Percentiles rank a stretch among this genome's conserved stretches.
These are phyloP conservation scores for Amniculicola lignicola DNA, from an alignment of 495 filamentous ascomycete species.

Conservation along the genomic window DNA sequence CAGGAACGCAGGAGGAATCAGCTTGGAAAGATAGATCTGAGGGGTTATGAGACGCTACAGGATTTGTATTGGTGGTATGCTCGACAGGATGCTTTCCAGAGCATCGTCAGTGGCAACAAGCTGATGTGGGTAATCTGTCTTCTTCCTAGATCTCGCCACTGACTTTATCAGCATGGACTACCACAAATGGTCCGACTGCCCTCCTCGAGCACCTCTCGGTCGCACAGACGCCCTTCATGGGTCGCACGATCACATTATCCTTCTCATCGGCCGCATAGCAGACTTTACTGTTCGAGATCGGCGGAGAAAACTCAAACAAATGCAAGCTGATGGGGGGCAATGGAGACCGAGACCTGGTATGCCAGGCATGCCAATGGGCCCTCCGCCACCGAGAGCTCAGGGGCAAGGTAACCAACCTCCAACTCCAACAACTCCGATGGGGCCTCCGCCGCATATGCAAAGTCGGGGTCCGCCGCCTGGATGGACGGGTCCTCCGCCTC, in stretches of 20 bases:
- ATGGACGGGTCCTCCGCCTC: neutral
- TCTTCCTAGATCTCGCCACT: neutral
- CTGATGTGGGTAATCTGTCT: conserved; percentile 64
- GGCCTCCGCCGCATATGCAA: conserved; percentile 23
- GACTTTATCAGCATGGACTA: conserved; percentile 64
- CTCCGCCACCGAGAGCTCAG: conserved; percentile 26
- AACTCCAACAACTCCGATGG: conserved; percentile 30
- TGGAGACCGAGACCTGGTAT: conserved; percentile 59
- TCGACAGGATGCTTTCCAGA: conserved; percentile 90
- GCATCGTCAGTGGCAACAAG: conserved; percentile 78
- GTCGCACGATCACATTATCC: conserved; percentile 77
- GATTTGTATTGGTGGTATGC: conserved; percentile 97
- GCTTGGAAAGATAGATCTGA: conserved; percentile 34
- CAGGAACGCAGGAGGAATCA: conserved; percentile 5
- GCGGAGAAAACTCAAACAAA: conserved; percentile 65
- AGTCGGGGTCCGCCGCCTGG: conserved; percentile 14
- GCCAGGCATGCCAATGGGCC: conserved; percentile 27
- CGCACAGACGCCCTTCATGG: conserved; percentile 79
- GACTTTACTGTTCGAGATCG: conserved; percentile 78
- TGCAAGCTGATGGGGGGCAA: conserved; percentile 52
- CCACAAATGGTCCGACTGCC: conserved; percentile 74
- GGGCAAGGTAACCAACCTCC: conserved; percentile 32
- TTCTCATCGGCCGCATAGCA: conserved; percentile 77
- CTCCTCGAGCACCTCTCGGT: conserved; percentile 76
- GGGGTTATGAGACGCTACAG: conserved; percentile 68